Conservation (phyloP, 257 asterid species). For the Fraxinus quadrangulata region DNA sequence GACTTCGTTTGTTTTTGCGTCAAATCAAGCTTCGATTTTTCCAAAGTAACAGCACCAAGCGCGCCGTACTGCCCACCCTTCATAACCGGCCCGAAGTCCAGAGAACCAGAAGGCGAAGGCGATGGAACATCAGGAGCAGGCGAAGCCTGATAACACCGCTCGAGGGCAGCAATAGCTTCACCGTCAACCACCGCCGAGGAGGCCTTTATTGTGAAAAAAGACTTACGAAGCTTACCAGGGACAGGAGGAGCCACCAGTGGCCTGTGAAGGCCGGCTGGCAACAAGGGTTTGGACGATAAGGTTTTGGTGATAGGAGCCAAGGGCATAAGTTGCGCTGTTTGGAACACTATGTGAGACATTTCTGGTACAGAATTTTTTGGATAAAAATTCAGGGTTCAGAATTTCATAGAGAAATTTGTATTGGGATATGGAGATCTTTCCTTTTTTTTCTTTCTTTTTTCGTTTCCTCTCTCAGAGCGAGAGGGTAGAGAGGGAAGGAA, state of each 20-base stretch:
- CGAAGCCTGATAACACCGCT: slow-evolving; percentile 67
- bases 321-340: slow-evolving; percentile 65
- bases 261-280: slow-evolving; percentile 37
- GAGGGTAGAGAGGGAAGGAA: slow-evolving; percentile 26
- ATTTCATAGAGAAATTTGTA: slow-evolving; percentile 30
- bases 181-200: slow-evolving; percentile 55
- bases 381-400: slow-evolving; percentile 33
- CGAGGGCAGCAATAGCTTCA: slow-evolving; percentile 55
- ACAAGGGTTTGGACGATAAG: slow-evolving; percentile 53
- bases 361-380: background rate
- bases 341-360: slow-evolving; percentile 69
- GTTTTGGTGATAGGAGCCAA: slow-evolving; percentile 49
- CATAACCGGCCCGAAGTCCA: slow-evolving; percentile 61
- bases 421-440: background rate
- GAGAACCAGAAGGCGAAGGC: slow-evolving; percentile 38
- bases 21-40: slow-evolving; percentile 76
- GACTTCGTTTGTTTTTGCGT: slow-evolving; percentile 51
- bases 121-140: slow-evolving; percentile 46
- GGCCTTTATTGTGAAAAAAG: slow-evolving; percentile 41
- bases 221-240: slow-evolving; percentile 36
- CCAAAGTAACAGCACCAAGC: slow-evolving; percentile 74
- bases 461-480: slow-evolving; percentile 29
- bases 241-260: slow-evolving; percentile 29
- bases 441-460: background rate
- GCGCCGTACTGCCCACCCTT: slow-evolving; percentile 74